phyloP scores from a whole-genome alignment of 441 rosid species.

The Populus tomentosa region DNA sequence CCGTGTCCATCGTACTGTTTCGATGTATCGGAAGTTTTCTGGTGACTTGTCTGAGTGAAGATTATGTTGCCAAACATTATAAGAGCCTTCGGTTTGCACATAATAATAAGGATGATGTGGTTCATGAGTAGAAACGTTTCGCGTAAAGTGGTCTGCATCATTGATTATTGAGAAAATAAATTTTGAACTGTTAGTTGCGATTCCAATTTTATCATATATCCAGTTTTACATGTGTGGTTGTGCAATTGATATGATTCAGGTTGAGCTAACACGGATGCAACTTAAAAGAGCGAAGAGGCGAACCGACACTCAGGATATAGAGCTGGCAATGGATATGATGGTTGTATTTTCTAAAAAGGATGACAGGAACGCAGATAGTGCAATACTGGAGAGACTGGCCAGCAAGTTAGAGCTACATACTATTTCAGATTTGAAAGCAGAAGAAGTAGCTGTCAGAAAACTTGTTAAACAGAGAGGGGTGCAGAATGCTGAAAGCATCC shows the following conservation, averaged over 20 bases:
- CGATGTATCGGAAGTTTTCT: not conserved
- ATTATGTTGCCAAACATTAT: not conserved
- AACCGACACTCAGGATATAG: conserved; percentile 78
- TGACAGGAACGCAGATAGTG: conserved; percentile 55
- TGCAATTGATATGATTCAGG: conserved; percentile 27
- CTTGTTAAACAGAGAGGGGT: conserved; percentile 35
- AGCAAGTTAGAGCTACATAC: conserved; percentile 57
- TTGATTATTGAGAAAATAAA: not conserved
- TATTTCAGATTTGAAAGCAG: conserved; percentile 48
- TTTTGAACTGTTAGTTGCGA: not conserved
- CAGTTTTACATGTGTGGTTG: not conserved
- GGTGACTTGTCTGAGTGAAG: not conserved
- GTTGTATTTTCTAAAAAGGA: conserved; percentile 58
- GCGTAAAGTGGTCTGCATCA: not conserved
- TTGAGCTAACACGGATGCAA: conserved; percentile 49
- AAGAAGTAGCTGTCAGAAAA: conserved; percentile 44
- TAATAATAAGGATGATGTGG: not conserved
- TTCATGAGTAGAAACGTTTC: not conserved
- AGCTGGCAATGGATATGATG: conserved; percentile 85
- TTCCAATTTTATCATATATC: not conserved
- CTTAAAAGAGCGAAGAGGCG: conserved; percentile 52
- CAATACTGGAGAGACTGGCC: conserved; percentile 65
- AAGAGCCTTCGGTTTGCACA: no score
- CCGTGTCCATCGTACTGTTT: not conserved
- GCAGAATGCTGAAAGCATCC: conserved; percentile 35